Conservation (phyloP, 1,284 basidiomycete genomes). For the Cryptococcus sp. region DNA sequence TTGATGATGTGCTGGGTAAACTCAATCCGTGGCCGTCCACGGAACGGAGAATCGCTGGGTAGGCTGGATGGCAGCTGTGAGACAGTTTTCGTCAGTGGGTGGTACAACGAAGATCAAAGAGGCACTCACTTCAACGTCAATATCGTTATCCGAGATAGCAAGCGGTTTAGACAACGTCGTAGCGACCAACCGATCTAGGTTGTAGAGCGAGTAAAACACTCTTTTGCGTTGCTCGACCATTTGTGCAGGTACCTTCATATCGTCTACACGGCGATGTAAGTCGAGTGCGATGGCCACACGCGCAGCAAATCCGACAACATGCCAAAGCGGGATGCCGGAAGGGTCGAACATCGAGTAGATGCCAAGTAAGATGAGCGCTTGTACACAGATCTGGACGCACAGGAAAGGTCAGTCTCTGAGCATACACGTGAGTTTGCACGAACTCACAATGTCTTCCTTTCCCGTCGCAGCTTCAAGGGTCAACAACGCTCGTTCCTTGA, state of each 20-base stretch:
- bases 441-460: conserved; percentile 34
- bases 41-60: conserved; percentile 26
- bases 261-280: conserved; percentile 33
- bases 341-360: conserved; percentile 33
- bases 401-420: background rate
- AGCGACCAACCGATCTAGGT: conserved; percentile 38
- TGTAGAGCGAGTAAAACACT: conserved; percentile 42
- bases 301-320: conserved; percentile 32
- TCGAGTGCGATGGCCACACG: conserved; percentile 32
- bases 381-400: conserved; percentile 24
- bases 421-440: background rate
- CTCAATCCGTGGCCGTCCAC: conserved; percentile 20
- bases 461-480: conserved; percentile 24
- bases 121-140: conserved; percentile 34
- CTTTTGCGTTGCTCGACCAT: conserved; percentile 30
- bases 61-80: conserved; percentile 16
- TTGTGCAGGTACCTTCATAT: conserved; percentile 12
- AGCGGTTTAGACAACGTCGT: conserved; percentile 34
- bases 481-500: conserved; percentile 23
- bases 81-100: background rate
- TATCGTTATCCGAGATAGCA: conserved; percentile 34
- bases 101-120: background rate
- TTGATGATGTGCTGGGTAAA: conserved; percentile 28
- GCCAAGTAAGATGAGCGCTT: conserved; percentile 32
- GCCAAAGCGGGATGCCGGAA: conserved; percentile 30